A percentile compares a stretch with the other conserved stretches of the same genome.
Conservation (phyloP, 306 rosid species). For the Comarum palustre region DNA sequence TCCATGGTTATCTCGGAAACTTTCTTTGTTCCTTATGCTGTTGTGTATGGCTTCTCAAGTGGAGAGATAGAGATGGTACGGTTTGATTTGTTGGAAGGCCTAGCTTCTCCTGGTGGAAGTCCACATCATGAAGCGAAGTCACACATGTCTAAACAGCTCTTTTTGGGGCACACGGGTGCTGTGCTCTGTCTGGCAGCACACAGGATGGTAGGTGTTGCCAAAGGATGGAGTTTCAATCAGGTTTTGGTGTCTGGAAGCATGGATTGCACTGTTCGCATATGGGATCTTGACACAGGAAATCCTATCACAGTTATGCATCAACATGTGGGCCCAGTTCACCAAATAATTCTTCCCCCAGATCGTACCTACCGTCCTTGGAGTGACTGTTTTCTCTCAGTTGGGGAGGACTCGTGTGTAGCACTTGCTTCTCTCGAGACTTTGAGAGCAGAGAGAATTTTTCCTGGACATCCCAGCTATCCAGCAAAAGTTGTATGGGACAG, state of each 20-base stretch:
- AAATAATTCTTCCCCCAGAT: constrained; percentile 77
- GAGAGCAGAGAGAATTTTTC: constrained; percentile 90
- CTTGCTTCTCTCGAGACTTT: constrained; percentile 84
- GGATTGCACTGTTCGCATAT: constrained; percentile 82
- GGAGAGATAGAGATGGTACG: constrained; percentile 74
- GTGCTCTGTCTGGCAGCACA: constrained; percentile 94
- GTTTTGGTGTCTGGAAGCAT: constrained; percentile 89
- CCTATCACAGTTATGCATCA: constrained; percentile 81
- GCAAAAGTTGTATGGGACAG: constrained; percentile 95
- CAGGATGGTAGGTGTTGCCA: constrained; percentile 49
- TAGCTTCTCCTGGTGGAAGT: constrained; percentile 44
- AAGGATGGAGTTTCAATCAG: constrained; percentile 41
- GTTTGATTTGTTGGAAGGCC: constrained; percentile 61
- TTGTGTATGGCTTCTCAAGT: constrained; percentile 69
- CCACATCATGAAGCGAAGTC: constrained; percentile 43
- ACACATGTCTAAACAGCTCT: constrained; percentile 45
- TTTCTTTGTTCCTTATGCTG: constrained; percentile 43
- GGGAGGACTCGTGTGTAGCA: constrained; percentile 88
- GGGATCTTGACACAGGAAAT: constrained; percentile 78
- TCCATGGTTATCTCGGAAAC: constrained; percentile 41
- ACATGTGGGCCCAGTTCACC: constrained; percentile 88
- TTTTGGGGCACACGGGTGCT: constrained; percentile 75
- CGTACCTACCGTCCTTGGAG: constrained; percentile 73
- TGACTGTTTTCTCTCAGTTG: constrained; percentile 86
- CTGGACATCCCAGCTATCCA: constrained; percentile 83